A percentile compares a stretch with the other conserved stretches of the same genome.
phyloP scores from a whole-genome alignment of 2,329 filamentous ascomycete species.

The Alternaria hordeiaustralica region DNA sequence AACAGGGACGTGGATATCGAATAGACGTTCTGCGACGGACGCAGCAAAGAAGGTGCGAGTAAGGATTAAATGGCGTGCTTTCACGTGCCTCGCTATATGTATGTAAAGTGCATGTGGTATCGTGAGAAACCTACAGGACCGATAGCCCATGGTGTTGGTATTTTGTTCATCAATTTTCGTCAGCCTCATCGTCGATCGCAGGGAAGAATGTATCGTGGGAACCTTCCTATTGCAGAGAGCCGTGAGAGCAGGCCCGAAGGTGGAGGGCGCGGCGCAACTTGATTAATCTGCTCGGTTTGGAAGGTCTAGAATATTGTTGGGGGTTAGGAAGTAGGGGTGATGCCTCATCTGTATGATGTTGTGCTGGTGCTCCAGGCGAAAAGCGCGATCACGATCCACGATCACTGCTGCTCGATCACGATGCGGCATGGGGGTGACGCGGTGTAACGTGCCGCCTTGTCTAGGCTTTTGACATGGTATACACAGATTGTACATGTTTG shows the following conservation, averaged over 20 bases:
- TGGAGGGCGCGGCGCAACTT: neutral
- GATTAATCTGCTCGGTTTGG: neutral
- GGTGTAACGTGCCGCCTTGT: neutral
- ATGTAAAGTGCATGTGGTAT: neutral
- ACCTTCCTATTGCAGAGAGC: neutral
- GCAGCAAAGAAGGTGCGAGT: neutral
- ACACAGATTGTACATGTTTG: neutral
- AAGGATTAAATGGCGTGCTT: neutral
- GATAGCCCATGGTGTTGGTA: neutral
- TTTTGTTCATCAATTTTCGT: neutral
- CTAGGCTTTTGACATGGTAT: neutral
- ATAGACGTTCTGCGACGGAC: neutral
- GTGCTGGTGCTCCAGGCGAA: neutral
- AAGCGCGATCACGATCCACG: neutral
- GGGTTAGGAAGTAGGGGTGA: neutral
- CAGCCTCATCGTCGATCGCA: neutral
- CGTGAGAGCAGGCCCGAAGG: neutral
- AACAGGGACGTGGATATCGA: neutral
- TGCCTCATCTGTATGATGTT: neutral
- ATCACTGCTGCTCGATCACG: neutral
- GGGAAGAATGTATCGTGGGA: neutral
- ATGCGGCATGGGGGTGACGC: neutral
- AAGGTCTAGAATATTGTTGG: neutral
- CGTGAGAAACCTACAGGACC: neutral
- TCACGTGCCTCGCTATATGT: neutral